A percentile compares a stretch with the other conserved stretches of the same genome.
Conservation (phyloP, 108 stramenopile genomes). For the Ochromonas danica region DNA sequence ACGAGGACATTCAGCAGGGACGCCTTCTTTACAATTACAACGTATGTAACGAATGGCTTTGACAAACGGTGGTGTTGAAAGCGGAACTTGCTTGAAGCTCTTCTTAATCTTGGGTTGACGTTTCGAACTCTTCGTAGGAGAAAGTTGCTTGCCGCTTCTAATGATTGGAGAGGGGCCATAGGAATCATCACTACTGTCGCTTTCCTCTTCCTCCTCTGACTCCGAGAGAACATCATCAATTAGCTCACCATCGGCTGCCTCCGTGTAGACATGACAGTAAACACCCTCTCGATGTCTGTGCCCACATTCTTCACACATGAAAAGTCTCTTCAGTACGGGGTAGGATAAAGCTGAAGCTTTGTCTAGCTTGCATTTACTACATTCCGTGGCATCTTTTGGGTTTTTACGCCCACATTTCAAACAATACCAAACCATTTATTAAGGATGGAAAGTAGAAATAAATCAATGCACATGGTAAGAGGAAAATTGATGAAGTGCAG, state of each 20-base stretch:
- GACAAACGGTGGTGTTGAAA: background rate
- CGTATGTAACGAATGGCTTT: background rate
- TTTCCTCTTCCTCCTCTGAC: too few relatives aligned
- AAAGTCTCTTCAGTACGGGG: background rate
- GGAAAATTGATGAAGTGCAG: too few relatives aligned
- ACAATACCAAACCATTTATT: background rate
- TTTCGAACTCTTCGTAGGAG: too few relatives aligned
- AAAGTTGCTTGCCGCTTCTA: too few relatives aligned
- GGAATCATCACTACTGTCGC: too few relatives aligned
- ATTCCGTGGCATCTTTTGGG: background rate
- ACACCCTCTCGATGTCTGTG: conserved; percentile 13
- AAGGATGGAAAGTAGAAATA: too few relatives aligned
- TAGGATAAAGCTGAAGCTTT: background rate
- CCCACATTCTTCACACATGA: conserved; percentile 5
- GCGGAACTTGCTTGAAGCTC: background rate
- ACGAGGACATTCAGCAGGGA: background rate
- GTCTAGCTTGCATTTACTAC: background rate
- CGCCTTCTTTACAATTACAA: conserved; percentile 12
- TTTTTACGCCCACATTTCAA: background rate
- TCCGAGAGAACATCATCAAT: background rate
- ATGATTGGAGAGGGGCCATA: too few relatives aligned
- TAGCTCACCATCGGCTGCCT: background rate
- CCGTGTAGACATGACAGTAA: conserved; percentile 14
- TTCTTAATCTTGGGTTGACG: too few relatives aligned
- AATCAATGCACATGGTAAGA: too few relatives aligned